These are phyloP conservation scores for Phylloporus sp. DNA, from an alignment of 768 basidiomycete genomes.

Conservation along the genomic window DNA sequence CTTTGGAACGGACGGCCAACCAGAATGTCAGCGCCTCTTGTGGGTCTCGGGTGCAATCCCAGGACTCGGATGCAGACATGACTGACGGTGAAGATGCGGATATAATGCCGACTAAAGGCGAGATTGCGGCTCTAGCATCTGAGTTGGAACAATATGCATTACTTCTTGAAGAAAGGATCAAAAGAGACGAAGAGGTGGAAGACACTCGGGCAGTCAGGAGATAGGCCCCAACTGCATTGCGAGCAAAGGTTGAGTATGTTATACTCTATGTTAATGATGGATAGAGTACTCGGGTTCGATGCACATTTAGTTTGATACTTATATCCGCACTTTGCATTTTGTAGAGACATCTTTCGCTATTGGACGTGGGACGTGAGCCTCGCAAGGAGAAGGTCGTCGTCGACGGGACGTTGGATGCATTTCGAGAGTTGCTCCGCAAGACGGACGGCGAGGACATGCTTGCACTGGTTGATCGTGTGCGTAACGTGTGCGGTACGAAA, in stretches of 20 bases:
- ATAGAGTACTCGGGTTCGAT: constrained; percentile 12
- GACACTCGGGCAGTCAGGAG: not conserved
- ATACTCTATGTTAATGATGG: constrained; percentile 25
- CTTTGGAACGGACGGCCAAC: constrained; percentile 6
- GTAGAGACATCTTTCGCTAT: constrained; percentile 4
- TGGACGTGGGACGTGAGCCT: constrained; percentile 15
- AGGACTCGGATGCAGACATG: constrained; percentile 18
- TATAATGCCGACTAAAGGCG: constrained; percentile 23
- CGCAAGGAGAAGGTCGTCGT: constrained; percentile 44
- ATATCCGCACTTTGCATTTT: constrained; percentile 5
- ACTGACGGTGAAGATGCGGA: constrained; percentile 5
- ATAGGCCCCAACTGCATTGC: constrained; percentile 12
- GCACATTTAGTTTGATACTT: constrained; percentile 14
- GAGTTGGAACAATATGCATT: constrained; percentile 56
- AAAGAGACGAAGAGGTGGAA: constrained; percentile 27
- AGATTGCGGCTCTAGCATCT: constrained; percentile 45
- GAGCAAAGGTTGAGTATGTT: constrained; percentile 13
- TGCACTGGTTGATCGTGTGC: constrained; percentile 50
- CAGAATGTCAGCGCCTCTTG: not conserved
- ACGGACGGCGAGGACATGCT: constrained; percentile 66
- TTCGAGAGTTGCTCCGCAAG: constrained; percentile 52
- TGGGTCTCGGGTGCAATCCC: not conserved
- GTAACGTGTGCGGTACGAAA: not conserved
- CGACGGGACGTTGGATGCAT: constrained; percentile 46
- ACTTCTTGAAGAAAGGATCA: constrained; percentile 54